Base-by-base conservation (phyloP, 2,329 filamentous ascomycete genomes). In the Geosmithia morbida region DNA sequence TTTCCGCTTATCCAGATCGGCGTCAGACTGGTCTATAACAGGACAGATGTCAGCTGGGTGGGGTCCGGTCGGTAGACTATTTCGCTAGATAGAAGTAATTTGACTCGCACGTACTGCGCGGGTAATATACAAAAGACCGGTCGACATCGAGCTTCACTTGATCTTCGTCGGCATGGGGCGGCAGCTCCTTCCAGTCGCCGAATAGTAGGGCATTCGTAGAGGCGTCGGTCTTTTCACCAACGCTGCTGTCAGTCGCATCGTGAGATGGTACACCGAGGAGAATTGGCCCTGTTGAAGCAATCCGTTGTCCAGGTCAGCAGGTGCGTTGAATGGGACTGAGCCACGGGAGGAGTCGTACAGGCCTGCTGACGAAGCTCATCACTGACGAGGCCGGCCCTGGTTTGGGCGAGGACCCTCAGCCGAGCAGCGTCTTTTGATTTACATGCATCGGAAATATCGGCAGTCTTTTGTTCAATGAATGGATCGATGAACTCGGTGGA, bases 71-170 rank as follows among this genome's bases (percentile, higher is more conserved):
- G 33, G 33, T 37, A 37, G 33, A 6, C 11, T 16, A 37, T 11
- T 6, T 16, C 33, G 14, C 17, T 39, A 11, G 48, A 37, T 22
- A 58, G 10, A 20, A 7, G 30, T 37, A n/a, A 16, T 19, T 2
- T n/a, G 7, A 16, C 19, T 26, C 22, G 4, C 30, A 14, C 74
- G 57, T 71, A 92, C 88, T 77, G 52, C 77, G 75, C 13, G 92
- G 92, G 62, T 98, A 98, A 67, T 96, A 94, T 51, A 97, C 84
- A 65, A 98, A 98, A n/a, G 92, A 89, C 48, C 92, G 78, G 64
- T 96, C 80, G 48, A 98, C 92, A 61, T 98, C 92, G 44, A 97
- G 74, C 58, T 82, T 76, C 40, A 98, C 88, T 66, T 98, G 92
- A 45, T 85, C 81, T 63, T 98, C 92, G 57, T 98, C 92, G 33